Evolutionary conservation across 306 rosid species (phyloP).

Genomic region (barrel medic (Medicago truncatula)): DNA sequence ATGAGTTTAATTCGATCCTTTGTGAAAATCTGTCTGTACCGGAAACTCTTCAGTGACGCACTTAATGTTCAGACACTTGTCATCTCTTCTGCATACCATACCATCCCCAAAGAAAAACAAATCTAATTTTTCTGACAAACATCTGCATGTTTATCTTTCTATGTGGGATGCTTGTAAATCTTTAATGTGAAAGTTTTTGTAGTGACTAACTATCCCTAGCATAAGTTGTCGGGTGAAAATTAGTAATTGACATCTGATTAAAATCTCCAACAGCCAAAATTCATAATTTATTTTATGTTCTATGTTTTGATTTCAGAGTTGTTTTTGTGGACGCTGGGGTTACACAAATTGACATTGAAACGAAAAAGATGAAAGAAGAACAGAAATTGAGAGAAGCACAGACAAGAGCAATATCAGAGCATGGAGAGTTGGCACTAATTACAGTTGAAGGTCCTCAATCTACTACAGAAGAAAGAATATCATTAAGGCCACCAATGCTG

Average conservation of each 20-base stretch:
- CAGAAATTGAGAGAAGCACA: conserved; percentile 80
- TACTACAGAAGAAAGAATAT: conserved; percentile 71
- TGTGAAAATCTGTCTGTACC: conserved; percentile 1
- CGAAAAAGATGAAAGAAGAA: conserved; percentile 88
- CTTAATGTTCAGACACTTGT: conserved; percentile 6
- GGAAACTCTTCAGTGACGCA: conserved; percentile 11
- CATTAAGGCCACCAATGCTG: conserved; percentile 94
- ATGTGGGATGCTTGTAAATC: conserved; percentile 19
- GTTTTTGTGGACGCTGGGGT: conserved; percentile 98
- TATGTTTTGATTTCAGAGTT: conserved; percentile 61
- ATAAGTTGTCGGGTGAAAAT: conserved; percentile 16
- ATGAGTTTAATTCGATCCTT: not conserved
- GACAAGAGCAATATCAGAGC: conserved; percentile 76
- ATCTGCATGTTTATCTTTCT: conserved; percentile 4
- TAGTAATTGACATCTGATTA: conserved; percentile 15
- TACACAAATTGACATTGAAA: conserved; percentile 82
- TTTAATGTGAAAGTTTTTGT: not conserved
- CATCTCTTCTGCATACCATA: conserved; percentile 3
- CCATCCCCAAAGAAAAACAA: not conserved
- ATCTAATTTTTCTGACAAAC: conserved; percentile 12
- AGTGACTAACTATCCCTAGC: conserved; percentile 7
- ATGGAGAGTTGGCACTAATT: conserved; percentile 91
- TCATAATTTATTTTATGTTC: not conserved
- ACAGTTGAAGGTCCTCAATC: conserved; percentile 81
- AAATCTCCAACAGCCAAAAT: conserved; percentile 15